These are phyloP conservation scores for Craspedostauros australis DNA, from an alignment of 108 stramenopile species.

Conservation along the genomic window DNA sequence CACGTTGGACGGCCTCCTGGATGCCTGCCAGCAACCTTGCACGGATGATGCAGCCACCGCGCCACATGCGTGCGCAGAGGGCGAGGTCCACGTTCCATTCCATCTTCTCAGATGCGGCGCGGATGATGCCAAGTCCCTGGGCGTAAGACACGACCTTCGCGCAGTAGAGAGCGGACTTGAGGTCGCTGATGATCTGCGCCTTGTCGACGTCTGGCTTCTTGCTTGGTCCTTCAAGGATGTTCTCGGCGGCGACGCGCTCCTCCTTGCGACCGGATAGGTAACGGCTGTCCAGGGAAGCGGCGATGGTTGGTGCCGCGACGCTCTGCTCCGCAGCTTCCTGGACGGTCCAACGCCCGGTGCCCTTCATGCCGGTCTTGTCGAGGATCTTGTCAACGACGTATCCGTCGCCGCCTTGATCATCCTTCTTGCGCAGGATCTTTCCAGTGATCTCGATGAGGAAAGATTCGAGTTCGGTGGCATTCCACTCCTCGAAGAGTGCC, in stretches of 20 bases:
- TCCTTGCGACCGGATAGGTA: conserved; percentile 91
- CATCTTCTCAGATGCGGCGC: conserved; percentile 77
- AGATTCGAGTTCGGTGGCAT: conserved; percentile 79
- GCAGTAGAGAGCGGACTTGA: conserved; percentile 87
- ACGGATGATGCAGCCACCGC: conserved; percentile 99
- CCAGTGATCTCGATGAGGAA: conserved; percentile 98
- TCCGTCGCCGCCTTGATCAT: conserved; percentile 67
- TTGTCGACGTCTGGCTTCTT: conserved; percentile 76
- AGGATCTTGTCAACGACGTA: conserved; percentile 88
- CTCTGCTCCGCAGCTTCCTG: conserved; percentile 97
- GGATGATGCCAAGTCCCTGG: conserved; percentile 93
- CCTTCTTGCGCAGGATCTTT: conserved; percentile 84
- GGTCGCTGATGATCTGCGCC: conserved; percentile 87
- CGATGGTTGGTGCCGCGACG: conserved; percentile 95
- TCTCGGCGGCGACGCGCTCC: conserved; percentile 80
- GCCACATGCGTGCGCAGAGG: conserved; percentile 97
- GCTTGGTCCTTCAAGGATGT: conserved; percentile 79
- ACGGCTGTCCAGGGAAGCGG: conserved; percentile 91
- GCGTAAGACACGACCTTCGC: conserved; percentile 98
- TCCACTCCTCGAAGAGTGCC: conserved; percentile 88
- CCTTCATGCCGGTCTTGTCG: conserved; percentile 99
- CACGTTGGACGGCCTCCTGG: conserved; percentile 70
- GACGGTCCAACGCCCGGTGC: conserved; percentile 98
- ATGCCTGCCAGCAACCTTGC: conserved; percentile 91
- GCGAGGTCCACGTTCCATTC: conserved; percentile 89